Conservation (phyloP, 1,284 basidiomycete species). For the Pisolithus thermaeus region DNA sequence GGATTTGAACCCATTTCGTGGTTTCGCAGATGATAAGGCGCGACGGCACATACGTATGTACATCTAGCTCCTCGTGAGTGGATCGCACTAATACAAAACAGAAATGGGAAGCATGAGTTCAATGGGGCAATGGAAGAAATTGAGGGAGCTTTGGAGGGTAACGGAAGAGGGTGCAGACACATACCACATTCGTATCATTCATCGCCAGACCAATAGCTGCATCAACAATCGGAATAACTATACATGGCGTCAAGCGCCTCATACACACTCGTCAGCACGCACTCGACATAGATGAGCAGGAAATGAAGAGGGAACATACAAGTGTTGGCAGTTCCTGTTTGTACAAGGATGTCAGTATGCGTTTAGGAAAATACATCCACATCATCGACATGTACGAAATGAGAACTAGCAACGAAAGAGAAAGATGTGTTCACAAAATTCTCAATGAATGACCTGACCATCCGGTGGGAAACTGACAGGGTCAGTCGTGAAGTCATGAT, state of each 20-base stretch:
- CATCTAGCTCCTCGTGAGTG: too few relatives aligned
- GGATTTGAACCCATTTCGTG: too few relatives aligned
- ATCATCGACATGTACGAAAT: conserved; percentile 8
- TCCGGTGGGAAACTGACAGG: conserved; percentile 51
- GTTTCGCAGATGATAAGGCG: too few relatives aligned
- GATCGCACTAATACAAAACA: too few relatives aligned
- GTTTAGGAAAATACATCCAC: too few relatives aligned
- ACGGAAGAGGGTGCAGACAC: too few relatives aligned
- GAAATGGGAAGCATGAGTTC: too few relatives aligned
- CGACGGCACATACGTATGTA: too few relatives aligned
- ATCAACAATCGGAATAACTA: conserved; percentile 43
- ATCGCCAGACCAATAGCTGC: conserved; percentile 30
- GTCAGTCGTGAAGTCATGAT: conserved; percentile 66
- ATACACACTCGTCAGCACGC: background rate
- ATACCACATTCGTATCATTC: conserved; percentile 27
- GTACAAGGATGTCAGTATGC: background rate
- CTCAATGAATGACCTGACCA: conserved; percentile 19
- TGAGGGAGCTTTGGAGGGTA: too few relatives aligned
- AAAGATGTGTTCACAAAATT: too few relatives aligned
- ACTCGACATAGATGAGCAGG: background rate
- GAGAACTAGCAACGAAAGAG: too few relatives aligned
- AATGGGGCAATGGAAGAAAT: too few relatives aligned
- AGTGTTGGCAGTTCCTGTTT: conserved; percentile 38
- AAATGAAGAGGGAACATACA: conserved; percentile 20
- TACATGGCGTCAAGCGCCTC: background rate